Base-by-base conservation (phyloP, 1,139 yeast species). In the Candida glucosophila region DNA sequence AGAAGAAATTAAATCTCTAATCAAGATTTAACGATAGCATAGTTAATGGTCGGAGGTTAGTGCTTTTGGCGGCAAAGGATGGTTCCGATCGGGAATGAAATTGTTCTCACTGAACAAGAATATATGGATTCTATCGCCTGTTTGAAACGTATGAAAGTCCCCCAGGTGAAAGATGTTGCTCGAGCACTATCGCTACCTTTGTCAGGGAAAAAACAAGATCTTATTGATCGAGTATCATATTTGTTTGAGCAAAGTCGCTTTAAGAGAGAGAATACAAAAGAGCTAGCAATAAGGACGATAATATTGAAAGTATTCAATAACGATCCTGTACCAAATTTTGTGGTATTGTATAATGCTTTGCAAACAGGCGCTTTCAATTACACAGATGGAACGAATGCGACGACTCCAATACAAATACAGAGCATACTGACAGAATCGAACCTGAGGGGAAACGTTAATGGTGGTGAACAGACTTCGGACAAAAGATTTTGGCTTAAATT, bases 131-230 rank as follows among this genome's bases (percentile, higher is more conserved):
- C 47, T 7, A 23, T 32, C 19, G 26, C 23, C 12, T 32, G 35
- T 17, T 23, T 44, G 12, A 20, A 25, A 8, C 25, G 27, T 20
- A 38, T 40, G 41, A 50, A 37, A 32, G 51, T 43, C 17, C 40
- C 49, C 5, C 49, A 44, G 29, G 52, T 65, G 35, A 75, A 70
- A 43, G 58, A 48, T 17, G 39, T 73, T 2, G 64, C 72, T 20
- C 50, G 68, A 25, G 41, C 71, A 3, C 40, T 73, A 15, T 67
- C 64, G 2, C 44, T 73, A 10, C 49, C 66, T 2, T 41, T 58
- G 5, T 39, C 60, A 4, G 82, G 82, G 1, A 50, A 67, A 22
- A 75, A 74, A 42, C 58, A 58, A 8, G 77, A 71, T 17, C 41
- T 75, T 10, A 58, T 61, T 25, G 68, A 63, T 14, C 50, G 78